Percentiles rank a stretch among this genome's conserved stretches.
phyloP scores from a whole-genome alignment of 2,329 filamentous ascomycete species.

The Trichoderma pleuroti region DNA sequence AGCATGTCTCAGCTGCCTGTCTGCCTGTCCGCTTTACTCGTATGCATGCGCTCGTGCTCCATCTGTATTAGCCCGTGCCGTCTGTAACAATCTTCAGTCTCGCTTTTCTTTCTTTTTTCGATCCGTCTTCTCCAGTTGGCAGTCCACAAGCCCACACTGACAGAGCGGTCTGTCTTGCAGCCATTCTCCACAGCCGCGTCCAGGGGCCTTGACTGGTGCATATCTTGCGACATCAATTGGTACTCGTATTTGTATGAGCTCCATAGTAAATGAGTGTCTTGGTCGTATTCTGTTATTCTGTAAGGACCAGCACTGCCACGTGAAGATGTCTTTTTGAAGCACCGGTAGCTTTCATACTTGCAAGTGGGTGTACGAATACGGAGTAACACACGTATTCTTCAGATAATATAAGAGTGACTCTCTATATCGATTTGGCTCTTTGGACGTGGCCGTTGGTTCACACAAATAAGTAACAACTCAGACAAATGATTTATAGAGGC shows the following conservation, averaged over 20 bases:
- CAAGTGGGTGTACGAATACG: neutral
- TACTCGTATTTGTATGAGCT: neutral
- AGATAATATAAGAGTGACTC: neutral
- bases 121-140: neutral
- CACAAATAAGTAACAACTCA: neutral
- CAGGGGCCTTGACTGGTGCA: conserved; percentile 28
- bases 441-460: neutral
- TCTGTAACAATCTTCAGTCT: neutral
- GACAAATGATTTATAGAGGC: neutral
- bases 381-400: neutral
- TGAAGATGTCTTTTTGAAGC: neutral
- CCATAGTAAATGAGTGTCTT: neutral
- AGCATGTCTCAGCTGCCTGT: neutral
- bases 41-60: neutral
- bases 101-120: neutral
- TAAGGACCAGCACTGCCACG: neutral
- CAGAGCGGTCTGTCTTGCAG: conserved; percentile 13
- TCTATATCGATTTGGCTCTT: neutral
- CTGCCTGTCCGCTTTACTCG: neutral
- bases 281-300: neutral
- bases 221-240: neutral
- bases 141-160: neutral
- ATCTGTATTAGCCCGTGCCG: neutral
- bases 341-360: neutral
- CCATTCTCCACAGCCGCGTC: neutral